Evolutionary conservation across 257 asterid species (phyloP).

Genomic region (Solanum lycopersicoides): DNA sequence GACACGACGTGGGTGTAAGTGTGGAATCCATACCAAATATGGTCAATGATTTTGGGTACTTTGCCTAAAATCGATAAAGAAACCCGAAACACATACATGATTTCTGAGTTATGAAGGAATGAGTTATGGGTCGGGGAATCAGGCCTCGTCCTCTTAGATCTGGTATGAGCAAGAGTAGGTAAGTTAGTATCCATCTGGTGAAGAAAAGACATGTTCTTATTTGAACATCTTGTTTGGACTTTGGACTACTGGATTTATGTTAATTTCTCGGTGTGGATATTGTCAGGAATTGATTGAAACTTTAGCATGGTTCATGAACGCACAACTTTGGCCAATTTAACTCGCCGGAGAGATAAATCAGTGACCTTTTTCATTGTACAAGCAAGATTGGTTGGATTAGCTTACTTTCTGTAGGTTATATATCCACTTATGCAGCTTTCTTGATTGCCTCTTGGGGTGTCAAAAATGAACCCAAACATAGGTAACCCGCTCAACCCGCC

Average conservation of each 20-base stretch:
- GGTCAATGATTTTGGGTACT: not conserved
- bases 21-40: not conserved
- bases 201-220: not conserved
- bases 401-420: not conserved
- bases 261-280: not conserved
- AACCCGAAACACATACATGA: not conserved
- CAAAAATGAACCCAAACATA: no score
- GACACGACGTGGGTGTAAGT: not conserved
- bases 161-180: not conserved
- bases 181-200: not conserved
- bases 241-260: not conserved
- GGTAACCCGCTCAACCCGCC: no score
- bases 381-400: slow-evolving; percentile 1
- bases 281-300: not conserved
- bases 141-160: not conserved
- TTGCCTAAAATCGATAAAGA: not conserved
- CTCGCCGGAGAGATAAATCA: slow-evolving; percentile 2
- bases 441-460: not conserved
- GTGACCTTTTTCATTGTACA: not conserved
- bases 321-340: not conserved
- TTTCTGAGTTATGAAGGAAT: not conserved
- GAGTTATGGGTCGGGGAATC: not conserved
- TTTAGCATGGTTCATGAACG: not conserved
- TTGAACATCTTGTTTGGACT: not conserved
- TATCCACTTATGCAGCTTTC: not conserved